Base-by-base conservation (phyloP, 176 grass and related monocot genomes). In the Eragrostis curvula region DNA sequence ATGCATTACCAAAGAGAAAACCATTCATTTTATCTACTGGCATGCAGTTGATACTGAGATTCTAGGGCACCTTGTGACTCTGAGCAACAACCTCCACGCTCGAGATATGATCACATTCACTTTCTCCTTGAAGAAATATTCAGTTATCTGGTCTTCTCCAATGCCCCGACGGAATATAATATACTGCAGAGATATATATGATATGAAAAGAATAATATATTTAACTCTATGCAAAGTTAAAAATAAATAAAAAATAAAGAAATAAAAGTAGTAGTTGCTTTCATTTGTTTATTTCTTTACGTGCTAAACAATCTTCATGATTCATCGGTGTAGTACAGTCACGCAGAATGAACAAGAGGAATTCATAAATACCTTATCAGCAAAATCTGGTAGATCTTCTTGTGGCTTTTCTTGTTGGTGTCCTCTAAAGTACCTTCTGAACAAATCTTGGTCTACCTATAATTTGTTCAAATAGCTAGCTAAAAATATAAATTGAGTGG, bases 121-220 rank as follows among this genome's bases (percentile, higher is more conserved):
- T 88, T 98, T 98, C 77, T 93, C 93, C 85, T 95, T 87, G 73
- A 93, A 79, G 81, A 98, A 98, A 62, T 88, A 98, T 58, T 95
- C 83, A 48, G 88, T 91, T 78, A 90, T 98, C 67, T 0, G 67
- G 77, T 98, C 93, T 59, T 87, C 84, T 59, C 93, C 96, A 82
- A 93, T 92, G 36, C 93, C 96, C 69, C 96, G 89, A 25, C 96
- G 96, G 80, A 98, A 98, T 45, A 98, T 65, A 62, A 98, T 81
- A 82, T 88, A 98, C 96, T 98, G 79, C 49, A 81, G 66, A 76
- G n/a, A 63, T 27, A 17, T 49, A 25, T 4, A 81, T 57, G 14
- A 53, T 39, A 43, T 14, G 29, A 9, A 5, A 40, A n/a, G n/a
- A n/a, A n/a, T n/a, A n/a, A n/a, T n/a, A n/a, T n/a, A n/a, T n/a